phyloP scores from a whole-genome alignment of 345 rosid species.

The Adansonia digitata region DNA sequence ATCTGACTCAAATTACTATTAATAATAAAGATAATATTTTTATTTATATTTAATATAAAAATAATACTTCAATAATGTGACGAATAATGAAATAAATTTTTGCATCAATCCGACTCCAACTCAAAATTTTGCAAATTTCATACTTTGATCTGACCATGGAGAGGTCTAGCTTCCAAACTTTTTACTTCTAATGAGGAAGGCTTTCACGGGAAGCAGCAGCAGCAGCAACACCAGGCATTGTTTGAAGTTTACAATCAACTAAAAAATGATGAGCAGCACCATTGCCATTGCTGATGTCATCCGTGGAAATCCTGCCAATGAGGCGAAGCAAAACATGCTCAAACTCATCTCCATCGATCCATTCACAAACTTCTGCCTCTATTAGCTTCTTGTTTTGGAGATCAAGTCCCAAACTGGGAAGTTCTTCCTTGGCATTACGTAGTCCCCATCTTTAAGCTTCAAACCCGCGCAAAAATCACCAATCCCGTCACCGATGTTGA shows the following conservation, averaged over 20 bases:
- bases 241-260: constrained; percentile 47
- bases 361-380: constrained; percentile 59
- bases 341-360: constrained; percentile 67
- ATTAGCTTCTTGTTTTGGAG: constrained; percentile 38
- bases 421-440: too few relatives aligned
- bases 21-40: too few relatives aligned
- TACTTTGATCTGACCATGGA: too few relatives aligned
- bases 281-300: constrained; percentile 2
- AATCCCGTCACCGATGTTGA: constrained; percentile 74
- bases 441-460: constrained; percentile 49
- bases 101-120: too few relatives aligned
- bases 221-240: constrained; percentile 22
- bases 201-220: too few relatives aligned
- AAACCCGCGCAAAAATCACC: constrained; percentile 81
- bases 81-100: too few relatives aligned
- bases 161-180: too few relatives aligned
- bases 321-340: too few relatives aligned
- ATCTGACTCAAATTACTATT: too few relatives aligned
- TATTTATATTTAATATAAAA: too few relatives aligned
- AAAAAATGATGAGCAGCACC: constrained; percentile 17
- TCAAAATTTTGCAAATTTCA: too few relatives aligned
- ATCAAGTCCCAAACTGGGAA: constrained; percentile 79
- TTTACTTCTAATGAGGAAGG: constrained; percentile 30
- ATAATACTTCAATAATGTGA: too few relatives aligned
- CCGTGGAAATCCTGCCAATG: constrained; percentile 17